Percentiles rank a stretch among this genome's conserved stretches.
These are phyloP conservation scores for Fusarium hostae DNA, from an alignment of 2,329 filamentous ascomycete species.

Conservation along the genomic window DNA sequence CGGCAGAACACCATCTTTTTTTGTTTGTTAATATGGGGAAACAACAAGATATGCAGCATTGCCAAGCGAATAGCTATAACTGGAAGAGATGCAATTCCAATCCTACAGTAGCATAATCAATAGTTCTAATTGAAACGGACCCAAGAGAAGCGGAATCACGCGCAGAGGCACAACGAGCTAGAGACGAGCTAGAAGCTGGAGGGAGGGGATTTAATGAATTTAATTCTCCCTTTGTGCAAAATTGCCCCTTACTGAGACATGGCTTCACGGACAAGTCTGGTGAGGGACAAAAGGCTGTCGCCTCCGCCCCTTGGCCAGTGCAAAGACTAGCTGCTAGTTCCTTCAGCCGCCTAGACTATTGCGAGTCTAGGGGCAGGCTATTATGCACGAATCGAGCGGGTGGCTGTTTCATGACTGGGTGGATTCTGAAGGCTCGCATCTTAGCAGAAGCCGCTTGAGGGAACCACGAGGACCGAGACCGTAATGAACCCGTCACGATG, in stretches of 20 bases:
- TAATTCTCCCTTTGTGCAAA: constrained; percentile 4
- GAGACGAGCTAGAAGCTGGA: constrained; percentile 30
- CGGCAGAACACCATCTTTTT: constrained; percentile 28
- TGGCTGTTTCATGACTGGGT: constrained; percentile 35
- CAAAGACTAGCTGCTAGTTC: constrained; percentile 2
- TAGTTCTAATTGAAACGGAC: constrained; percentile 15
- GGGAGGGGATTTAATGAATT: background rate
- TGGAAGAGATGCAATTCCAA: constrained; percentile 1
- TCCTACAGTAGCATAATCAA: constrained; percentile 9
- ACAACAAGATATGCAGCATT: constrained; percentile 14
- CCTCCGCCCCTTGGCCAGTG: constrained; percentile 13
- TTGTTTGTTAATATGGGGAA: background rate
- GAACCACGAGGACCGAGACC: constrained; percentile 22
- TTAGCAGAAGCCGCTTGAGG: background rate
- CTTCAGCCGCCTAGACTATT: constrained; percentile 12
- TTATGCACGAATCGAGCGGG: constrained; percentile 15
- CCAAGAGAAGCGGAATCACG: constrained; percentile 25
- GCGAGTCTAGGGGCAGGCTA: background rate
- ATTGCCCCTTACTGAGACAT: constrained; percentile 25
- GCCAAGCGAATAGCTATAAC: background rate
- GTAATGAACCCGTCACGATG: constrained; percentile 41
- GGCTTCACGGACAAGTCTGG: background rate
- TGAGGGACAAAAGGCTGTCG: background rate
- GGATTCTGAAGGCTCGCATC: background rate
- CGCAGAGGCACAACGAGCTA: constrained; percentile 26